Evolutionary conservation across 768 basidiomycete genomes (phyloP).

Genomic region (Sistotremastrum niveocremeum): DNA sequence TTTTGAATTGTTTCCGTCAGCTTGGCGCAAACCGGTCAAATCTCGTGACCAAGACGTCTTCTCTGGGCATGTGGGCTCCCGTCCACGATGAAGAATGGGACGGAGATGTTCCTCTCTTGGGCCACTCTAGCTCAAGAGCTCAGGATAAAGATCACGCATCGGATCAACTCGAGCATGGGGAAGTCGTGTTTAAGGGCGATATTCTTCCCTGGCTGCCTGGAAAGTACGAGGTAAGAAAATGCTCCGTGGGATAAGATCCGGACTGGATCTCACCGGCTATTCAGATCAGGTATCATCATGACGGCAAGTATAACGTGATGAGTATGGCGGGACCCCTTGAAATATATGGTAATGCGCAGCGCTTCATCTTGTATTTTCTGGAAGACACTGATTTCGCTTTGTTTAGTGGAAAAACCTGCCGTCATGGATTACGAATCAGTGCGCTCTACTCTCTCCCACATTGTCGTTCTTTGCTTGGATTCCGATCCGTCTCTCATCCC

Average conservation of each 20-base stretch:
- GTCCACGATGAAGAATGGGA: slow-evolving; percentile 90
- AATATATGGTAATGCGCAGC: slow-evolving; percentile 55
- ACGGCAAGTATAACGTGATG: slow-evolving; percentile 96
- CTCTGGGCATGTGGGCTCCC: slow-evolving; percentile 86
- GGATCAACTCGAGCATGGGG: slow-evolving; percentile 32
- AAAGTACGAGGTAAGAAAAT: slow-evolving; percentile 57
- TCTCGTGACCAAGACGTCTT: slow-evolving; percentile 72
- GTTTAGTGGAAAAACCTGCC: slow-evolving; percentile 53
- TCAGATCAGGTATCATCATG: slow-evolving; percentile 84
- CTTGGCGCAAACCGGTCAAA: slow-evolving; percentile 79
- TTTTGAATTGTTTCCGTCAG: slow-evolving; percentile 21
- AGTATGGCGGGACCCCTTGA: slow-evolving; percentile 73
- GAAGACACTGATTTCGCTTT: slow-evolving; percentile 3
- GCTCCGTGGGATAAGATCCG: neutral
- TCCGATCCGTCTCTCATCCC: slow-evolving; percentile 76
- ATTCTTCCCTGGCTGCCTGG: slow-evolving; percentile 80
- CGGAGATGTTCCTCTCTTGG: slow-evolving; percentile 53
- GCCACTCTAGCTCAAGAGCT: neutral
- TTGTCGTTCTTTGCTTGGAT: slow-evolving; percentile 81
- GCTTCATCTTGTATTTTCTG: neutral
- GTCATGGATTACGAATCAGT: slow-evolving; percentile 53
- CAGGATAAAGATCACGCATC: slow-evolving; percentile 18
- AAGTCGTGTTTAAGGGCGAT: slow-evolving; percentile 61
- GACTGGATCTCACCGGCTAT: neutral
- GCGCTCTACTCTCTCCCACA: slow-evolving; percentile 49